Conservation (phyloP, 2,329 filamentous ascomycete species). For the Cadophora sp. region DNA sequence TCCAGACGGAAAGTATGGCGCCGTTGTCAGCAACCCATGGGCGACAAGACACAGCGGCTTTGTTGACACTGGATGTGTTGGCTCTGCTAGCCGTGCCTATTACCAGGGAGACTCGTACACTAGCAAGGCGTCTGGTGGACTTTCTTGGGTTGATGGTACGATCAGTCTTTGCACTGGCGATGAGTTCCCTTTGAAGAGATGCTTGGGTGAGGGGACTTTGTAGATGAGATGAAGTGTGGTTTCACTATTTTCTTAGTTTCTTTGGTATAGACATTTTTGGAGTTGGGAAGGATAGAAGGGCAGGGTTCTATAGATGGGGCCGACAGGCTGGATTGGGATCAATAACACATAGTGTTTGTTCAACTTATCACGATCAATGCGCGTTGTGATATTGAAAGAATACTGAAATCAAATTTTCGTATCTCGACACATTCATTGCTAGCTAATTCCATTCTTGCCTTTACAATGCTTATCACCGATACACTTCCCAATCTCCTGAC, state of each 20-base stretch:
- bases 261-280: neutral
- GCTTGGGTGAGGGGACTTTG: constrained; percentile 45
- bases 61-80: constrained; percentile 46
- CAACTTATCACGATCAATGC: neutral
- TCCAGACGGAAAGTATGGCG: constrained; percentile 47
- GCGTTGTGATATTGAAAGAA: too few relatives aligned
- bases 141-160: constrained; percentile 50
- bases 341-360: neutral
- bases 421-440: too few relatives aligned
- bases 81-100: constrained; percentile 36
- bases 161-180: constrained; percentile 48
- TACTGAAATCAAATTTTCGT: too few relatives aligned
- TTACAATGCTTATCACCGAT: too few relatives aligned
- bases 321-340: neutral
- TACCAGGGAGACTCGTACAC: constrained; percentile 48
- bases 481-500: too few relatives aligned
- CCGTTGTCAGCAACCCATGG: constrained; percentile 48
- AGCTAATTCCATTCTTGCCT: too few relatives aligned
- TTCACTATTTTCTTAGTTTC: neutral
- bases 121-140: constrained; percentile 42
- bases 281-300: neutral
- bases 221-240: neutral
- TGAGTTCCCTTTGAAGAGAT: constrained; percentile 47
- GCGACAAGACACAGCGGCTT: constrained; percentile 46
- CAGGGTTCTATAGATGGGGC: neutral